Base-by-base conservation (phyloP, 345 rosid genomes). In the Eucalyptus decipiens region DNA sequence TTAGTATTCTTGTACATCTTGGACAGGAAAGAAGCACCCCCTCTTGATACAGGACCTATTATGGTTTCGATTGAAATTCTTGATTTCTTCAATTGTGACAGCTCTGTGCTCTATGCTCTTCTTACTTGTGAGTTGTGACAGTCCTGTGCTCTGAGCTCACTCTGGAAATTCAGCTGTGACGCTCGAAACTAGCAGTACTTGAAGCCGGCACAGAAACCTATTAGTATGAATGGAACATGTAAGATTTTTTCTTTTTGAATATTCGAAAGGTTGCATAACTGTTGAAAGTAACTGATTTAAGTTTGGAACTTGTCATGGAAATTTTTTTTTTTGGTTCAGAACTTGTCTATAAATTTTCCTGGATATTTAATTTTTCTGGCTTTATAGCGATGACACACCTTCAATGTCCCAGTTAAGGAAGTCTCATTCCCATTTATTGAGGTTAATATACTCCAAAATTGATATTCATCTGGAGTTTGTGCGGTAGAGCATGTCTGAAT, bases 21-120 rank as follows among this genome's bases (percentile, higher is more conserved):
- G 4, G 88, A 86, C 14, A 17, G 60, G 49, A 19, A 72, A 32
- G 43, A 21, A n/a, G 85, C 88, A 21, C 34, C 80, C 86, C 85
- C 54, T 62, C 90, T 86, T 51, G 86, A 88, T 34, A 88, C 49
- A 5, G 90, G 92, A 83, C 91, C 72, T 6, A 91, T 56, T 40
- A 67, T 87, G 14, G 47, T 58, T 30, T 89, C 87, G 15, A 87
- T 52, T 6, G 89, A 90, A 80, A 47, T 87, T 89, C 91, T 90
- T 37, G 89, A 85, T 60, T 34, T 90, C 48, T 47, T 34, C 54
- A 80, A 87, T 91, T 28, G 90, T 89, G 12, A 92, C 11, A 26
- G 90, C 91, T 80, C 92, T 89, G 51, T 91, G 92, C 65, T 92
- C 93, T 67, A 91, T 87, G 90, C 94, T 90, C 87, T 89, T 88